phyloP scores from a whole-genome alignment of 805 yeast genomes.

The Grigorovia transvaalensis region DNA sequence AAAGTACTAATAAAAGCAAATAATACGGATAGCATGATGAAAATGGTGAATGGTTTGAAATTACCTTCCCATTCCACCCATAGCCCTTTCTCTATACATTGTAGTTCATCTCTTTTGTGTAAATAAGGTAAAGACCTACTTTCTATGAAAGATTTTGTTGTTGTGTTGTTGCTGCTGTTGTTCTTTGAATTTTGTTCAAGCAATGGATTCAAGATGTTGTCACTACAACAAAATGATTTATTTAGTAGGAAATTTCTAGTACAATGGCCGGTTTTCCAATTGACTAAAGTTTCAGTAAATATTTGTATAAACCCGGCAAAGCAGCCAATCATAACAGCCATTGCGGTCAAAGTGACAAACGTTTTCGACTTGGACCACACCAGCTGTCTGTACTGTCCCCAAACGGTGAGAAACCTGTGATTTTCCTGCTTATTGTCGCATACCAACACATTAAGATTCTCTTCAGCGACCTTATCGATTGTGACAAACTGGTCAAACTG shows the following conservation, averaged over 20 bases:
- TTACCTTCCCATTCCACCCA: conserved; percentile 61
- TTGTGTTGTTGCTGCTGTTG: not conserved
- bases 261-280: conserved; percentile 73
- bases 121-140: not conserved
- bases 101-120: conserved; percentile 25
- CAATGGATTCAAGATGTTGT: not conserved
- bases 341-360: conserved; percentile 65
- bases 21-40: conserved; percentile 44
- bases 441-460: conserved; percentile 37
- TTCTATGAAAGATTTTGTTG: not conserved
- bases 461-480: conserved; percentile 57
- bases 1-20: conserved; percentile 60
- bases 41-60: conserved; percentile 42
- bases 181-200: too few species aligned
- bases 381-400: conserved; percentile 7
- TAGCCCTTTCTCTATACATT: conserved; percentile 38
- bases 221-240: conserved; percentile 62
- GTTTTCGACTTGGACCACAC: conserved; percentile 25
- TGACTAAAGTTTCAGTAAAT: conserved; percentile 78
- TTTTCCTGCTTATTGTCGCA: not conserved
- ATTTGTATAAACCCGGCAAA: conserved; percentile 78
- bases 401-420: conserved; percentile 4
- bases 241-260: conserved; percentile 56
- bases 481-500: conserved; percentile 54
- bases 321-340: conserved; percentile 69